Base-by-base conservation (phyloP, 164 flowering plant genomes). In the Saururus chinensis region DNA sequence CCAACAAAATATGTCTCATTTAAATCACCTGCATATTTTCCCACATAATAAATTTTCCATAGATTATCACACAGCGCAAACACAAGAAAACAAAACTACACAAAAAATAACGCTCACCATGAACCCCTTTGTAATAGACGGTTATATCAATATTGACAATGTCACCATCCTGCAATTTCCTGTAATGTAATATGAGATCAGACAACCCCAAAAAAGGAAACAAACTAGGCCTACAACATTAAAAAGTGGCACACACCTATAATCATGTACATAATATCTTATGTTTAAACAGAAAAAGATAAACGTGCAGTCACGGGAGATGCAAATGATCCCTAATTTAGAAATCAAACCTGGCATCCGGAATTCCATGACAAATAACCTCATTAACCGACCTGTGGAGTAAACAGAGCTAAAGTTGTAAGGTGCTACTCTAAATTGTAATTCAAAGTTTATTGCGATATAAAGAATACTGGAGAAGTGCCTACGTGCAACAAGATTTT, bases 401-500 rank as follows among this genome's bases (percentile, higher is more conserved):
- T 14, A 51, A 59, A 45, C 40, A 42, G 48, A 60, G 24, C n/a
- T n/a, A n/a, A 64, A 17, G 6, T 16, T 62, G 57, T 55, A 69
- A 26, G 45, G 55, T 54, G 66, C n/a, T 51, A 49, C 35, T 21
- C 40, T 64, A 0, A 49, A 40, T 60, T 58, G 53, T 40, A 62
- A 51, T 23, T 23, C 22, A 54, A 24, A 19, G 12, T 17, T 21
- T 40, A 11, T 48, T 52, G n/a, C 35, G 53, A 17, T 24, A 52
- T 21, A 30, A 60, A 40, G 51, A 40, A 57, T 61, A 21, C n/a
- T 24, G 37, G 48, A 66, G 56, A 74, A 82, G 80, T 86, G 84
- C 98, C 83, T 88, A 93, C 97, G 98, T 93, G 98, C 98, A 93
- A 86, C 97, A 89, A 73, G 98, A 93, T 77, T 90, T 93, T 19